phyloP scores from a whole-genome alignment of 1,139 yeast species.

The Tardiomyces digboiensis region DNA sequence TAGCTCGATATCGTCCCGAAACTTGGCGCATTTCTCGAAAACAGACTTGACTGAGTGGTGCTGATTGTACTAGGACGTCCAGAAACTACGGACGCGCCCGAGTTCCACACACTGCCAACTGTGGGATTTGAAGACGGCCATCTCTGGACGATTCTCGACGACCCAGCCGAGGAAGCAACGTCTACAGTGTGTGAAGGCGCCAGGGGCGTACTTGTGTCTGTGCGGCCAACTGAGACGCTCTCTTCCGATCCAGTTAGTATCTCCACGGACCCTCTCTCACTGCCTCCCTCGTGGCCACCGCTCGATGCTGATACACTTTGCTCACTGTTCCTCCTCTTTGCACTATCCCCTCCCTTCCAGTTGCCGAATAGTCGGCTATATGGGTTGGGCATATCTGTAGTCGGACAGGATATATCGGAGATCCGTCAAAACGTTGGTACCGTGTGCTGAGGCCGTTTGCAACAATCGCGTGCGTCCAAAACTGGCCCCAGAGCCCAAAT shows the following conservation, averaged over 20 bases:
- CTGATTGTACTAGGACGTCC: slow-evolving; percentile 2
- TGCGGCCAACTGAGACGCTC: not conserved
- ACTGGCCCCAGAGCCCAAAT: too few species aligned
- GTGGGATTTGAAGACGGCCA: not conserved
- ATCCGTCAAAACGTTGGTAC: too few species aligned
- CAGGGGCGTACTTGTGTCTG: not conserved
- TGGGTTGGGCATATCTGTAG: slow-evolving; percentile 11
- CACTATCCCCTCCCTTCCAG: slow-evolving; percentile 6
- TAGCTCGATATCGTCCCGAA: not conserved
- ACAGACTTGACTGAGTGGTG: slow-evolving; percentile 13
- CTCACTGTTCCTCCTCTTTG: not conserved
- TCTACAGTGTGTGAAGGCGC: too few species aligned
- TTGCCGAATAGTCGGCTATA: slow-evolving; percentile 9
- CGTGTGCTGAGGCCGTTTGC: too few species aligned
- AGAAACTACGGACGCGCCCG: slow-evolving; percentile 2
- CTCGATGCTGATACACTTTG: not conserved
- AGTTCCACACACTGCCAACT: not conserved
- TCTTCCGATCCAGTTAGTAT: not conserved
- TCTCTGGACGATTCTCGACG: not conserved
- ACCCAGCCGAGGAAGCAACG: not conserved
- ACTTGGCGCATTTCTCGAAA: slow-evolving; percentile 15
- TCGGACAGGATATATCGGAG: too few species aligned
- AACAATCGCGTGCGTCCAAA: too few species aligned
- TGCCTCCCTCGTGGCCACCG: not conserved
- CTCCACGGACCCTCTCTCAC: not conserved